Evolutionary conservation across 225 moss, liverwort and hornwort species (phyloP), one percentile per base, ranked within the genome.

Genomic region (Marchantia polymorpha): DNA sequence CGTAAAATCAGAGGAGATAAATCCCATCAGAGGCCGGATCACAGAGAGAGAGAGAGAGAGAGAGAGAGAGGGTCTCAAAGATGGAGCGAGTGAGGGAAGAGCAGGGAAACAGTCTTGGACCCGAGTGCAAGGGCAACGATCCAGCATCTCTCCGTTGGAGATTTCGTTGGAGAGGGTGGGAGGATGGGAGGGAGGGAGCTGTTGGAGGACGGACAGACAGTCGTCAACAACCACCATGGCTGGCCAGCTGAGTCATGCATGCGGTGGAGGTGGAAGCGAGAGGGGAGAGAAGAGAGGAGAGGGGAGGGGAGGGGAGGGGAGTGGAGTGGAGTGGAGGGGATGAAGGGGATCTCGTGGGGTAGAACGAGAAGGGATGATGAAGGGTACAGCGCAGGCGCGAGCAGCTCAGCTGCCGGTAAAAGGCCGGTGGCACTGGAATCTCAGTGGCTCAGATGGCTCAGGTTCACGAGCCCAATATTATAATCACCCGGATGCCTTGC

Each of bases 191-290:
- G 5, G 39, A 23, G 16, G 9, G 61, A 61, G 61, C 61, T 61
- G 61, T 61, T 61, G 61, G 61, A 61, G 39, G 39, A 39, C 39
- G 39, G 39, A 39, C 3, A 59, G 58, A 59, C 17, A 20, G 59
- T 59, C 61, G n/a, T 61, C 61, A 61, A 61, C 61, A 61, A 19
- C 22, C 61, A 61, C 19, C 19, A 20, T 17, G 59, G 17, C 17
- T 16, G 61, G 61, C n/a, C 61, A 30, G 29, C 67, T 67, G 67
- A 29, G 30, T 31, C 67, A 67, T 31, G 67, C 67, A 67, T 67
- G 67, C 13, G 67, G 67, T 67, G 66, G 66, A 22, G 23, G 64
- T 3, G 8, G 6, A 64, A 64, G 25, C 26, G 11, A 25, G 64
- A 67, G 12, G 6, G 16, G n/a, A 11, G 67, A n/a, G 9, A 30